Evolutionary conservation across 192 early-diverging fungal species (phyloP), one percentile per base, ranked within the genome.

Genomic region (Podila epicladia): DNA sequence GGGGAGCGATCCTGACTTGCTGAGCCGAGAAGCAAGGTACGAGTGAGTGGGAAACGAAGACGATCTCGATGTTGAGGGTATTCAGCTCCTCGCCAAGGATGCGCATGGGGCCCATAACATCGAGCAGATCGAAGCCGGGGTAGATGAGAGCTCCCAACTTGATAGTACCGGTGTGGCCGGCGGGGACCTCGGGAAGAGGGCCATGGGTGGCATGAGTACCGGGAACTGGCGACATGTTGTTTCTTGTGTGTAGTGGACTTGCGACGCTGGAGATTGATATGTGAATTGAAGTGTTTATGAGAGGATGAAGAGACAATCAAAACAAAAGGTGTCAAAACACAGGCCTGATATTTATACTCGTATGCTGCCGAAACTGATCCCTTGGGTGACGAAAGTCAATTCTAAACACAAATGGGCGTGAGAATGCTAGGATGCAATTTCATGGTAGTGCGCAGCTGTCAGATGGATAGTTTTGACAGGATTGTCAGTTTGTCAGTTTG

Each of bases 41-140:
- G 41, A 79, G 33, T 0, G 60, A 51, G 28, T 31, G 19, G 4
- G 58, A 28, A 5, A 79, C 59, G 32, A 79, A 71, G 13, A 55
- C 53, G 35, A 79, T 79, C 53, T 72, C 65, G 24, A 79, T 63
- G 24, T 79, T 65, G 9, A 79, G 67, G 9, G 35, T 72, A 32
- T 72, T 79, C 3, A 5, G 7, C 22, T 49, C 41, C 5, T 71
- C 69, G 0, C 75, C 75, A 68, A 79, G 72, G 28, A 60, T 60
- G 24, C 58, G 58, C 58, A 60, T 60, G n/a, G 58, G 28, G 3
- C 58, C 58, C 58, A 60, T 60, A 8, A 60, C 29, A 9, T 60
- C 68, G 9, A 70, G 37, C 38, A 70, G 45, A 31, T 58, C 68
- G 24, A 62, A 70, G 11, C 68, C 68, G 32, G 32, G 37, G 41